Conservation (phyloP, 768 basidiomycete genomes). For the Pulveroboletus ravenelii region DNA sequence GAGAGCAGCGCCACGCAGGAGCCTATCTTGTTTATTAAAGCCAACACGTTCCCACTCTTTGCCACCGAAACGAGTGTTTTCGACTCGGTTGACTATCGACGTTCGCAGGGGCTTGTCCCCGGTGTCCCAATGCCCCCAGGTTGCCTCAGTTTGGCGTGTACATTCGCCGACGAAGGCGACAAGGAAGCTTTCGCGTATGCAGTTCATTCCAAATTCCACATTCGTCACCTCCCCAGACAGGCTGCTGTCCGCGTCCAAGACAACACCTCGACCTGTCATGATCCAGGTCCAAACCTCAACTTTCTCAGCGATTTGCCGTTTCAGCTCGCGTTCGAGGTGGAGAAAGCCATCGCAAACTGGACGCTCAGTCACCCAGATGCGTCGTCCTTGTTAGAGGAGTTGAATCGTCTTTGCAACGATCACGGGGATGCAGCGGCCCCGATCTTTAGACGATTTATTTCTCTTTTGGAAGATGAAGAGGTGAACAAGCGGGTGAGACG, state of each 20-base stretch:
- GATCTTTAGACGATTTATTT: constrained; percentile 22
- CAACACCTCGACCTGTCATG: constrained; percentile 5
- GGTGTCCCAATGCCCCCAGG: constrained; percentile 25
- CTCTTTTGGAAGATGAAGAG: constrained; percentile 18
- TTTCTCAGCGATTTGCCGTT: constrained; percentile 29
- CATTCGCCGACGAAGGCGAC: constrained; percentile 23
- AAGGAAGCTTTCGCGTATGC: constrained; percentile 28
- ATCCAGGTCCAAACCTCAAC: constrained; percentile 14
- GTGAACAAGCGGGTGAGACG: neutral
- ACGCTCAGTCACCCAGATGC: constrained; percentile 24
- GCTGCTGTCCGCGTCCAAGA: constrained; percentile 16
- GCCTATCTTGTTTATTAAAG: constrained; percentile 28
- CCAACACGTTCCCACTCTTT: constrained; percentile 32
- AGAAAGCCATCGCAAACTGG: constrained; percentile 33
- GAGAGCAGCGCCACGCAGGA: constrained; percentile 5
- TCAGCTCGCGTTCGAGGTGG: constrained; percentile 35
- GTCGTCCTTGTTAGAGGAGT: constrained; percentile 12
- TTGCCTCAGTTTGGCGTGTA: constrained; percentile 28
- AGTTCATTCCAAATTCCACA: constrained; percentile 18
- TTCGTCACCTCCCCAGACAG: constrained; percentile 5
- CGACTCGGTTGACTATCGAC: constrained; percentile 8
- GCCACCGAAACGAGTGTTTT: neutral
- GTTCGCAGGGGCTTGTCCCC: constrained; percentile 26
- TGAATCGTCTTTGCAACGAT: constrained; percentile 18
- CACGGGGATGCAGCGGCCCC: constrained; percentile 14